A percentile compares a stretch with the other conserved stretches of the same genome.
Conservation (phyloP, 2,329 filamentous ascomycete species). For the Trichoderma koningiopsis region DNA sequence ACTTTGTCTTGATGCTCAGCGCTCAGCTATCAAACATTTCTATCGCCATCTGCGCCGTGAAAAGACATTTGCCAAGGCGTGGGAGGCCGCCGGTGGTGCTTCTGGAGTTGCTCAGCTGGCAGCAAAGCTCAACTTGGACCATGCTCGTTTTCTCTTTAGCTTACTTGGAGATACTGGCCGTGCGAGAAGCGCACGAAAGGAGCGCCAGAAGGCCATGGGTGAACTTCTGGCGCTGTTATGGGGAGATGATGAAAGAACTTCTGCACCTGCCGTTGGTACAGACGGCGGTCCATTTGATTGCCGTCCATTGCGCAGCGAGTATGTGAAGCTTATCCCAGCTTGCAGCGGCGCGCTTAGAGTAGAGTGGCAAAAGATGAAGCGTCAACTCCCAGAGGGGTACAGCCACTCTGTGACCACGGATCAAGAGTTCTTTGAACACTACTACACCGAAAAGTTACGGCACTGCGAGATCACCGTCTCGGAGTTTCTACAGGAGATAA, state of each 20-base stretch:
- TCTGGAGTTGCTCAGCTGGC: slow-evolving; percentile 8
- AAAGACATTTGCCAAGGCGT: slow-evolving; percentile 14
- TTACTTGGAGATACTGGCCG: not conserved
- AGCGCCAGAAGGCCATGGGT: not conserved
- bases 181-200: not conserved
- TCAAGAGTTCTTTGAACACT: slow-evolving; percentile 6
- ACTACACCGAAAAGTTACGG: not conserved
- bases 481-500: not conserved
- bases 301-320: slow-evolving; percentile 6
- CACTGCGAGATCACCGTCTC: not conserved
- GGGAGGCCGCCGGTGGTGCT: slow-evolving; percentile 9
- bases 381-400: not conserved
- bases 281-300: not conserved
- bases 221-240: slow-evolving; percentile 20
- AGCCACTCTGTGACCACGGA: not conserved
- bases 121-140: slow-evolving; percentile 1
- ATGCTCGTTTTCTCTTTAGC: not conserved
- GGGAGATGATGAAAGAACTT: not conserved
- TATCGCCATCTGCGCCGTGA: slow-evolving; percentile 6
- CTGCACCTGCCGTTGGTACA: no score
- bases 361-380: not conserved
- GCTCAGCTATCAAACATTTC: not conserved
- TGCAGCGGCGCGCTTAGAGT: not conserved
- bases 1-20: not conserved
- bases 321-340: slow-evolving; percentile 7